Conservation (phyloP, 2,329 filamentous ascomycete genomes). For the Chaetomiaceae sp. region DNA sequence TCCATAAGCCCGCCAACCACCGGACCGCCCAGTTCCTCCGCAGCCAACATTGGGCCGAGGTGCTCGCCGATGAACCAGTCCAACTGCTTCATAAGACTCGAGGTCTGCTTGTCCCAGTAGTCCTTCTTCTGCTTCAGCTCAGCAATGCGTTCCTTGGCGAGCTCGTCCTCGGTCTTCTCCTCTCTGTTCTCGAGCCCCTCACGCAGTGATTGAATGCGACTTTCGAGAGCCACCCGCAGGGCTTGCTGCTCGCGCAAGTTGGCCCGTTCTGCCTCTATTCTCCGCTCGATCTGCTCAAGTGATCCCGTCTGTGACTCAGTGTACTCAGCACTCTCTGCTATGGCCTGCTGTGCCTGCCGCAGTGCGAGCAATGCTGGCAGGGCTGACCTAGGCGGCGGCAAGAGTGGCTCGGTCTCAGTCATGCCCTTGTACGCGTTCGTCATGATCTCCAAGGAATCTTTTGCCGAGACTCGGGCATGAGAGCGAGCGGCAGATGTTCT, state of each 20-base stretch:
- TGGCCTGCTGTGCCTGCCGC: conserved; percentile 59
- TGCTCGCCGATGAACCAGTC: conserved; percentile 66
- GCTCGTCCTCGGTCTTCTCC: conserved; percentile 55
- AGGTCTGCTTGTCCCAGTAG: conserved; percentile 56
- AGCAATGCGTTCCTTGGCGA: conserved; percentile 57
- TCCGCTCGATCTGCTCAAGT: conserved; percentile 40
- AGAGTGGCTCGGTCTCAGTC: conserved; percentile 55
- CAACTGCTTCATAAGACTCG: conserved; percentile 57
- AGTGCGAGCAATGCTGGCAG: conserved; percentile 68
- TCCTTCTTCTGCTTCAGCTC: conserved; percentile 56
- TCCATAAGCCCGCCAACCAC: conserved; percentile 71
- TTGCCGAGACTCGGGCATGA: conserved; percentile 22
- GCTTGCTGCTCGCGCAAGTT: conserved; percentile 51
- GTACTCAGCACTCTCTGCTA: conserved; percentile 59
- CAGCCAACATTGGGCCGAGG: conserved; percentile 71
- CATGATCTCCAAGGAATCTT: conserved; percentile 45
- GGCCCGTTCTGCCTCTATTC: conserved; percentile 47
- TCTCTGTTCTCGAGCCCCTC: conserved; percentile 52
- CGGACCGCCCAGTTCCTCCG: conserved; percentile 77
- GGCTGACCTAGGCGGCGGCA: conserved; percentile 63
- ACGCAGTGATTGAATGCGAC: conserved; percentile 56
- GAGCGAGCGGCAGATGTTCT: conserved; percentile 9
- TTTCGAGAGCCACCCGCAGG: conserved; percentile 48
- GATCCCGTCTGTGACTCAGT: conserved; percentile 43
- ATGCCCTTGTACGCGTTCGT: conserved; percentile 63